phyloP scores from a whole-genome alignment of 371 early-diverging fungal species.

The Actinomortierella wolfii region DNA sequence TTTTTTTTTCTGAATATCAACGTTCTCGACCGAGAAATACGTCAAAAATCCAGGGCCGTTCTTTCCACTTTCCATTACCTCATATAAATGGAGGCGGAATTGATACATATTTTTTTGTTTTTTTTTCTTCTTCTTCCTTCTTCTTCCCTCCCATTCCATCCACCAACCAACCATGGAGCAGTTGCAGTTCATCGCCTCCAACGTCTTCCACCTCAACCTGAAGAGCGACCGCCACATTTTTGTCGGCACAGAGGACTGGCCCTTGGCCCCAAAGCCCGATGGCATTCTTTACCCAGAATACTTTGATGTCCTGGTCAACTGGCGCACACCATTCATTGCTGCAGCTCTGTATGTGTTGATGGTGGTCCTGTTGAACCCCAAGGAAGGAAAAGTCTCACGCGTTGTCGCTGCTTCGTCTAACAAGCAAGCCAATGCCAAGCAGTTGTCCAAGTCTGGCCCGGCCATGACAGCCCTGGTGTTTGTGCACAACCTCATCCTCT shows the following conservation, averaged over 20 bases:
- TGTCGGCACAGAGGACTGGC: constrained; percentile 34
- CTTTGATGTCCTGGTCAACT: constrained; percentile 42
- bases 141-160: constrained; percentile 3
- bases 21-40: too few species aligned
- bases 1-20: too few species aligned
- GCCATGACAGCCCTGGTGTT: constrained; percentile 58
- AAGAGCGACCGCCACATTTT: constrained; percentile 35
- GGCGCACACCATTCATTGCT: constrained; percentile 37
- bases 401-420: constrained; percentile 39
- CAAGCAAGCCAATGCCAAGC: constrained; percentile 8
- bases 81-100: too few species aligned
- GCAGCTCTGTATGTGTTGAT: constrained; percentile 35
- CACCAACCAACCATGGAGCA: constrained; percentile 10
- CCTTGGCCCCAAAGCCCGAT: constrained; percentile 27
- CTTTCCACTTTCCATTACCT: not conserved
- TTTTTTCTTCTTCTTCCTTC: not conserved
- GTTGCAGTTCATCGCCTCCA: constrained; percentile 30
- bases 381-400: constrained; percentile 44
- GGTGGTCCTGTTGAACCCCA: constrained; percentile 45
- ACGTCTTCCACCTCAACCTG: constrained; percentile 36
- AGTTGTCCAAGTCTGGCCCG: constrained; percentile 31
- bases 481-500: constrained; percentile 61
- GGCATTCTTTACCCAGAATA: constrained; percentile 46
- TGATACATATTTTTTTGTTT: not conserved
- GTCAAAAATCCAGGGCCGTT: too few species aligned